Evolutionary conservation across 306 rosid genomes (phyloP).

Genomic region (Geum urbanum): DNA sequence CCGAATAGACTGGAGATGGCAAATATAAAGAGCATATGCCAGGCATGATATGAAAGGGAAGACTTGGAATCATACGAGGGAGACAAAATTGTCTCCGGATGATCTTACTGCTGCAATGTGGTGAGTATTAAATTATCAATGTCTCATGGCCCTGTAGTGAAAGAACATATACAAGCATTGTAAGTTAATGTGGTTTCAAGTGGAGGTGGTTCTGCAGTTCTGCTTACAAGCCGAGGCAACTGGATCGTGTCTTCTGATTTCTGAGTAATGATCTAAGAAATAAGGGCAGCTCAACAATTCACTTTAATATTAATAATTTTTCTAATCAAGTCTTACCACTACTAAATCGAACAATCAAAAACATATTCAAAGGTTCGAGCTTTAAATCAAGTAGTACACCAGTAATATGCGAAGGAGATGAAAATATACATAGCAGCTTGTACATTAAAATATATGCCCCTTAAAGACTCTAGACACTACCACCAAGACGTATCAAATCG

Average conservation of each 20-base stretch:
- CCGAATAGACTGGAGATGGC: constrained; percentile 82
- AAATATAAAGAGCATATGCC: constrained; percentile 56
- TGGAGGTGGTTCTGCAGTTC: not conserved
- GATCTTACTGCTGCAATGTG: constrained; percentile 41
- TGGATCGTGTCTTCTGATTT: not conserved
- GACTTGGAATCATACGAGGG: constrained; percentile 62
- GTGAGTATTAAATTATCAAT: not conserved
- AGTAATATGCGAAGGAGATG: too few species aligned
- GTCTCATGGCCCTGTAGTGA: constrained; percentile 38
- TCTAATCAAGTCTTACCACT: too few species aligned
- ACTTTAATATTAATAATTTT: not conserved
- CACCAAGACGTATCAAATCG: not conserved
- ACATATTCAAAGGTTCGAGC: not conserved
- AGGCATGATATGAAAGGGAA: constrained; percentile 49
- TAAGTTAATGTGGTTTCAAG: not conserved
- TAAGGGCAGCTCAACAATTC: not conserved
- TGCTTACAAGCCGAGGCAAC: not conserved
- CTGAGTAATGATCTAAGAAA: too few species aligned
- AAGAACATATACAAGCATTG: constrained; percentile 4
- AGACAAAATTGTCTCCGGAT: constrained; percentile 62
- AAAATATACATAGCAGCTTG: too few species aligned
- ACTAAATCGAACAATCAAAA: too few species aligned
- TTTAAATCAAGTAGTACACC: not conserved
- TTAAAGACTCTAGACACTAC: not conserved
- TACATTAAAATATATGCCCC: too few species aligned